These are phyloP conservation scores for Canavalia gladiata DNA, from an alignment of 306 rosid genomes.

Conservation along the genomic window DNA sequence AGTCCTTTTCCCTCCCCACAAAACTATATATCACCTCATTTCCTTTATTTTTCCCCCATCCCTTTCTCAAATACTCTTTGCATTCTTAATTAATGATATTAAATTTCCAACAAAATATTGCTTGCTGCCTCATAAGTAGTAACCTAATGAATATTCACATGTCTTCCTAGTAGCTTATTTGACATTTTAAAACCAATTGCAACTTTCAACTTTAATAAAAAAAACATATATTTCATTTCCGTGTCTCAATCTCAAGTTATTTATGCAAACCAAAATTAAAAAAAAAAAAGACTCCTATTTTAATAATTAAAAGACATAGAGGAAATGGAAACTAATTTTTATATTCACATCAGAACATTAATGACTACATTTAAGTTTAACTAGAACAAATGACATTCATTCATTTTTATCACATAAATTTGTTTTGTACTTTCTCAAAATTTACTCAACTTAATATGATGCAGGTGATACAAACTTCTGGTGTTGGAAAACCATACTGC, in stretches of 20 bases:
- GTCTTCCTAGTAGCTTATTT: not conserved
- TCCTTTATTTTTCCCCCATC: not conserved
- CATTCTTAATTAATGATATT: not conserved
- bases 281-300: not conserved
- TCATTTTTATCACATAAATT: no score
- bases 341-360: not conserved
- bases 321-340: not conserved
- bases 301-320: not conserved
- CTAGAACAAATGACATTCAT: not conserved
- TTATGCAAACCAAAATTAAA: not conserved
- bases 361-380: not conserved
- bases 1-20: conserved; percentile 16
- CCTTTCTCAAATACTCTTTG: conserved; percentile 31
- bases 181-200: not conserved
- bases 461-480: no score
- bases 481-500: no score
- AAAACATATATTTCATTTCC: not conserved
- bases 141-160: conserved; percentile 34
- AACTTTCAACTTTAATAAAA: not conserved
- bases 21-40: not conserved
- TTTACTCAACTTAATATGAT: no score
- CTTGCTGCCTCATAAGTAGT: conserved; percentile 39
- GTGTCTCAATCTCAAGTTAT: not conserved
- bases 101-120: conserved; percentile 1
- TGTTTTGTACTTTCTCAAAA: no score